These are phyloP conservation scores for Solanum lycopersicoides DNA, from an alignment of 257 asterid genomes.

Conservation along the genomic window DNA sequence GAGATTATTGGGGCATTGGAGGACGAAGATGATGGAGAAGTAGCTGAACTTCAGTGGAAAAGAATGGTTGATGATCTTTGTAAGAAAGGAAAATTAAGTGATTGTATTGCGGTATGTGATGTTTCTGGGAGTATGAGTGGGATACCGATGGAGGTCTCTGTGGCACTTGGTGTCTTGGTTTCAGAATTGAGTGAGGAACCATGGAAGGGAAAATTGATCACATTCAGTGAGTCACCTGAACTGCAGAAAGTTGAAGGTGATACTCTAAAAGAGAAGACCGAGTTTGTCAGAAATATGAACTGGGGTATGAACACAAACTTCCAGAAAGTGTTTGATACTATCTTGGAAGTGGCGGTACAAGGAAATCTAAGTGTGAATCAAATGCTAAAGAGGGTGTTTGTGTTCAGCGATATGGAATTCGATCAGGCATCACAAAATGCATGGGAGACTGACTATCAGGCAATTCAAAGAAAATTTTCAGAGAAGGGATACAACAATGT, in stretches of 20 bases:
- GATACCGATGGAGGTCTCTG: slow-evolving; percentile 45
- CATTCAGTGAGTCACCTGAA: slow-evolving; percentile 31
- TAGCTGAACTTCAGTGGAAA: slow-evolving; percentile 53
- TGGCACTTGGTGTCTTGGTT: slow-evolving; percentile 41
- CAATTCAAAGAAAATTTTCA: slow-evolving; percentile 34
- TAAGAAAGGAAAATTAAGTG: slow-evolving; percentile 32
- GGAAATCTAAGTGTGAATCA: background rate
- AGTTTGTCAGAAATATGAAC: slow-evolving; percentile 23
- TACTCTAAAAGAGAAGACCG: slow-evolving; percentile 19
- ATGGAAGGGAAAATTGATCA: slow-evolving; percentile 50
- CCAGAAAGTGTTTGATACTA: slow-evolving; percentile 13
- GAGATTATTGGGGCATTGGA: slow-evolving; percentile 26
- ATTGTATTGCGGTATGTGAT: slow-evolving; percentile 47
- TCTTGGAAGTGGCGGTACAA: background rate
- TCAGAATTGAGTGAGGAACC: slow-evolving; percentile 50
- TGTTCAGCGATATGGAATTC: slow-evolving; percentile 11
- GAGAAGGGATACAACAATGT: slow-evolving; percentile 34
- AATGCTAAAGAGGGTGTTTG: slow-evolving; percentile 7
- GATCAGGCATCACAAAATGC: background rate
- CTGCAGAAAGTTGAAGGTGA: slow-evolving; percentile 26
- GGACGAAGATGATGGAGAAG: slow-evolving; percentile 14
- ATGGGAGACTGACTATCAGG: slow-evolving; percentile 23
- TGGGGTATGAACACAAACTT: slow-evolving; percentile 11
- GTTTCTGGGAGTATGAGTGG: slow-evolving; percentile 44
- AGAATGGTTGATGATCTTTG: slow-evolving; percentile 41